Conservation (phyloP, 176 grass and related monocot genomes). For the Eragrostis nindensis region DNA sequence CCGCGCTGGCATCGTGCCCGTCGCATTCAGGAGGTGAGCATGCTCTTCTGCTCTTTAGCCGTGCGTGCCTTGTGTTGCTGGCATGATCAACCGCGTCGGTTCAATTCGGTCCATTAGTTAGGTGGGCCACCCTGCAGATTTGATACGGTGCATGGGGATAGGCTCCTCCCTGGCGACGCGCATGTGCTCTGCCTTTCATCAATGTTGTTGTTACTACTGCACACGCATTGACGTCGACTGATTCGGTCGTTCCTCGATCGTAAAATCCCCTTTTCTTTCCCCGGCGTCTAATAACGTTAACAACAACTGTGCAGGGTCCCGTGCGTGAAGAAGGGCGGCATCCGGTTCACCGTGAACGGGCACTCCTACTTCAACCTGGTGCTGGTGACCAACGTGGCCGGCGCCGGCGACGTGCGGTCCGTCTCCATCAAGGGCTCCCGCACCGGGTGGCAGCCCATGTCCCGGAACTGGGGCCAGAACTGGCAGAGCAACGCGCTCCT, state of each 20-base stretch:
- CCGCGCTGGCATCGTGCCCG: conserved; percentile 76
- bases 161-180: background rate
- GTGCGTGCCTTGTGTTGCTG: background rate
- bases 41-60: no score
- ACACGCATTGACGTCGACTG: background rate
- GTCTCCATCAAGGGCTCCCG: conserved; percentile 55
- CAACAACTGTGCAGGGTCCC: conserved; percentile 37
- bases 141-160: conserved; percentile 28
- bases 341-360: conserved; percentile 63
- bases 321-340: conserved; percentile 68
- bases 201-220: background rate
- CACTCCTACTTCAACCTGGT: conserved; percentile 79
- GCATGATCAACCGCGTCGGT: conserved; percentile 11
- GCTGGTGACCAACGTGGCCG: conserved; percentile 60
- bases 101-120: conserved; percentile 18
- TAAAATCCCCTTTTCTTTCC: background rate
- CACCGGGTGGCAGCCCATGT: conserved; percentile 64
- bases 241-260: background rate
- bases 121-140: conserved; percentile 39
- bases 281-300: background rate
- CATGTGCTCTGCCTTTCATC: conserved; percentile 24
- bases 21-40: conserved; percentile 56
- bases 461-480: conserved; percentile 69
- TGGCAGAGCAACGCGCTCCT: conserved; percentile 65
- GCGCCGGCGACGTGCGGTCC: conserved; percentile 49